Base-by-base conservation (phyloP, 1,284 basidiomycete genomes). In the Fomitopsis schrenkii region DNA sequence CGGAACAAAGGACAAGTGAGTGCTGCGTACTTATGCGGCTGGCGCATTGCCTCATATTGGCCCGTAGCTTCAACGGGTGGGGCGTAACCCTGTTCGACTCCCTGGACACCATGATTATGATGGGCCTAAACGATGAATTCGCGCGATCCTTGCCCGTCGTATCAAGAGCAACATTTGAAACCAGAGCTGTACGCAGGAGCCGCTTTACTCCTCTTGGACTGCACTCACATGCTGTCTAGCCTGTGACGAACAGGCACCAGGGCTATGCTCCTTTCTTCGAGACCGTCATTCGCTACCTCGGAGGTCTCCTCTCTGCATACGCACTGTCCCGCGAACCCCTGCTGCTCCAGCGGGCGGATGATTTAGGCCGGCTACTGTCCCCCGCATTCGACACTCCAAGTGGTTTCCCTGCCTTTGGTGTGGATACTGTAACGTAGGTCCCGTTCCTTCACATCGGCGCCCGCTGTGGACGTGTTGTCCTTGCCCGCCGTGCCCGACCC, bases 101-200 rank as follows among this genome's bases (percentile, higher is more conserved):
- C 2, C 82, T 98, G 17, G 94, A 97, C 71, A 97, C 95, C 0
- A 88, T 98, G 76, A 80, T 93, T 33, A 77, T 98, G 57, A 92
- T 98, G 90, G 89, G 82, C 28, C 80, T 97, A 12, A 75, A 86
- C n/a, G 83, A 86, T 14, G 91, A 97, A 72, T 97, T 91, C 74
- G 73, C 80, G 28, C 80, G 87, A 2, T 93, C 91, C 3, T 76
- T 95, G 3, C 77, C 83, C n/a, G 80, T 91, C 62, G 83, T 97
- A 30, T 79, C 83, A 52, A 77, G 83, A 57, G 76, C 86, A 57
- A 85, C 90, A 67, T 94, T 95, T 64, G 12, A 42, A 35, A 10
- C 36, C 17, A 26, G 26, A 17, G 55, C 40, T 6, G 57, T 60
- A 35, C 45, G 59, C 36, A 10, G 4, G 28, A 30, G 22, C 2